phyloP scores from a whole-genome alignment of 768 basidiomycete species.

The Lactarius hatsudake region DNA sequence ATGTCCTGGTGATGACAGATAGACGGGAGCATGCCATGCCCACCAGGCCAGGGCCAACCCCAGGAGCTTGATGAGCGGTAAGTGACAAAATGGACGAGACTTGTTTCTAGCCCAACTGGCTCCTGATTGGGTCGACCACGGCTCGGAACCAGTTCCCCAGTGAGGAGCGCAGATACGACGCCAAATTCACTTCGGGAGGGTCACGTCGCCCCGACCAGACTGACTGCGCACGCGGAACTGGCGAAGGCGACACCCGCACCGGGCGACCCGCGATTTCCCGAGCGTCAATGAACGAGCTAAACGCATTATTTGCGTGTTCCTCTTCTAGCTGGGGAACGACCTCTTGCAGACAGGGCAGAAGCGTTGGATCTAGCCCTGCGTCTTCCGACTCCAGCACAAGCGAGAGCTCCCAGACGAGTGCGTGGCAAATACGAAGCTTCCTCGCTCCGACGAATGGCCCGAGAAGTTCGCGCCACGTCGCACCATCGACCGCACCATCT shows the following conservation, averaged over 20 bases:
- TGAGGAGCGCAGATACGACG: too few relatives aligned
- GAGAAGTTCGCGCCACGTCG: not conserved
- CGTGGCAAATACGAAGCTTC: not conserved
- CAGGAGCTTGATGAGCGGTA: too few relatives aligned
- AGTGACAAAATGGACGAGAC: too few relatives aligned
- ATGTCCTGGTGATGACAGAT: too few relatives aligned
- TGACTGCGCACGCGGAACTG: too few relatives aligned
- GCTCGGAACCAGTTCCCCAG: too few relatives aligned
- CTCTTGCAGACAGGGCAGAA: not conserved
- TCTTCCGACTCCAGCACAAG: not conserved
- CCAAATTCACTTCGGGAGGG: too few relatives aligned
- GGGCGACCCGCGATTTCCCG: not conserved
- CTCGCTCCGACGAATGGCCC: not conserved
- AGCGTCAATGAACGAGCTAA: not conserved
- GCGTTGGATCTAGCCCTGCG: not conserved
- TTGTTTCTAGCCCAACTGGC: too few relatives aligned
- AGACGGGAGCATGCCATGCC: too few relatives aligned
- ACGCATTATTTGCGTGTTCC: not conserved
- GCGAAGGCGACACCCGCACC: not conserved
- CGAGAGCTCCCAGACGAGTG: not conserved
- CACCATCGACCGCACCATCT: not conserved
- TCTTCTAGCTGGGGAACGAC: not conserved
- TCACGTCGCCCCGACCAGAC: too few relatives aligned
- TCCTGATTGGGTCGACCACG: too few relatives aligned
- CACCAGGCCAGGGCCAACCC: too few relatives aligned